Evolutionary conservation across 2,329 filamentous ascomycete genomes (phyloP).

Genomic region (Cercospora nicotianae): DNA sequence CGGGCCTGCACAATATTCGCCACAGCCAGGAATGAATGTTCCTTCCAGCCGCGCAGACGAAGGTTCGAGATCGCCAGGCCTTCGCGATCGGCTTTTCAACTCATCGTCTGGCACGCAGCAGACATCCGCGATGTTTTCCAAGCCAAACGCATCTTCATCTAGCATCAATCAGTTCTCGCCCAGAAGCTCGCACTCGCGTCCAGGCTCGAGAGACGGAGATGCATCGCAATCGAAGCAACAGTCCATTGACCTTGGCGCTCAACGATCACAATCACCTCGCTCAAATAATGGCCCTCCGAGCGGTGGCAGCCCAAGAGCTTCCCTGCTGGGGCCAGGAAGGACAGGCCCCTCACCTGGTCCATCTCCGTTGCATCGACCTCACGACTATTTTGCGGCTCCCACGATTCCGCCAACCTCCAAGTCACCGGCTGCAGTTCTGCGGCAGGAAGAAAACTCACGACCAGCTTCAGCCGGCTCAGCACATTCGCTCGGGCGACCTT

Average conservation of each 20-base stretch:
- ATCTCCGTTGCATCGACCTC: slow-evolving; percentile 20
- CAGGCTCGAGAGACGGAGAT: slow-evolving; percentile 25
- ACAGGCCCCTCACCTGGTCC: slow-evolving; percentile 23
- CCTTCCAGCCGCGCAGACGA: slow-evolving; percentile 12
- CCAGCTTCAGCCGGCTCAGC: slow-evolving; percentile 29
- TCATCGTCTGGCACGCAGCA: not conserved
- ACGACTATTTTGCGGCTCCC: slow-evolving; percentile 27
- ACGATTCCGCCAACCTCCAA: slow-evolving; percentile 10
- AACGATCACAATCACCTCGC: slow-evolving; percentile 14
- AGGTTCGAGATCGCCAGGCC: slow-evolving; percentile 24
- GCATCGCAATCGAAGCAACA: slow-evolving; percentile 7
- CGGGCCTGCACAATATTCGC: slow-evolving; percentile 10
- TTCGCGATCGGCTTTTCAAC: slow-evolving; percentile 1
- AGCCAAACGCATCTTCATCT: slow-evolving; percentile 25
- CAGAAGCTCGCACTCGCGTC: slow-evolving; percentile 19
- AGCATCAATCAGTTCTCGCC: slow-evolving; percentile 20
- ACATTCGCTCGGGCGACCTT: slow-evolving; percentile 28
- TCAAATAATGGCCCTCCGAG: slow-evolving; percentile 17
- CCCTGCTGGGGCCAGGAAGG: slow-evolving; percentile 18
- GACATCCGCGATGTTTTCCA: slow-evolving; percentile 10
- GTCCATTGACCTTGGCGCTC: slow-evolving; percentile 9
- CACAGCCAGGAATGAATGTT: slow-evolving; percentile 20
- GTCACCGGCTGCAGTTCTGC: slow-evolving; percentile 25
- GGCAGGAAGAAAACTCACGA: slow-evolving; percentile 26
- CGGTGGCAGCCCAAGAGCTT: slow-evolving; percentile 21